A percentile compares a stretch with the other conserved stretches of the same genome.
Conservation (phyloP, 768 basidiomycete genomes). For the Russula sp. region DNA sequence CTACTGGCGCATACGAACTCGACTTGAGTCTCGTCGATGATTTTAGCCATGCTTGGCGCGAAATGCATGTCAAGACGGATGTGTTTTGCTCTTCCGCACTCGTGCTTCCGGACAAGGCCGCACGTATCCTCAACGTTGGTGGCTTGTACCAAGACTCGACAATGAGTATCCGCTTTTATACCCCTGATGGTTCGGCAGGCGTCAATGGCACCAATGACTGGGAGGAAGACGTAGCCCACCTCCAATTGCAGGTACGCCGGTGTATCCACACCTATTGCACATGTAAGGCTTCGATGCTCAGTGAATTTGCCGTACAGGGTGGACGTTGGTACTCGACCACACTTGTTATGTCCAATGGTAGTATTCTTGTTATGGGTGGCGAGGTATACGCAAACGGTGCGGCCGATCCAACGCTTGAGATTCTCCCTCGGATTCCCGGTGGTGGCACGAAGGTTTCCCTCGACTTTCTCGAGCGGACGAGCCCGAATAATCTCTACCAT, state of each 20-base stretch:
- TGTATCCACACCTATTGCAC: neutral
- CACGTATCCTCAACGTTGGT: slow-evolving; percentile 61
- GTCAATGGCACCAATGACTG: slow-evolving; percentile 75
- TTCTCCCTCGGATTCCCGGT: slow-evolving; percentile 63
- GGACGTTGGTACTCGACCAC: slow-evolving; percentile 74
- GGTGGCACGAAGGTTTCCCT: slow-evolving; percentile 59
- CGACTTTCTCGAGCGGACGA: slow-evolving; percentile 65
- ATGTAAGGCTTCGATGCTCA: neutral
- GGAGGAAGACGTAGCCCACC: slow-evolving; percentile 63
- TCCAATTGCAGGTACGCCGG: slow-evolving; percentile 56
- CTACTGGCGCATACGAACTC: slow-evolving; percentile 77
- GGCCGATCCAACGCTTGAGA: slow-evolving; percentile 66
- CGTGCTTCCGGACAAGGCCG: slow-evolving; percentile 71
- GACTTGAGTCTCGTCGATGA: slow-evolving; percentile 56
- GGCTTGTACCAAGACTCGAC: slow-evolving; percentile 74
- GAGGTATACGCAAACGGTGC: slow-evolving; percentile 67
- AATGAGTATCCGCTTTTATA: slow-evolving; percentile 68
- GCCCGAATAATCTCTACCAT: slow-evolving; percentile 83
- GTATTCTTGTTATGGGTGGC: slow-evolving; percentile 70
- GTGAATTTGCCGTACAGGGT: slow-evolving; percentile 37
- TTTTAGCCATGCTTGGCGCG: slow-evolving; percentile 58
- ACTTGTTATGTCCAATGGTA: slow-evolving; percentile 68
- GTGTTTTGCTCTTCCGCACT: slow-evolving; percentile 77
- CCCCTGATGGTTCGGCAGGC: slow-evolving; percentile 63
- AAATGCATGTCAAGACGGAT: slow-evolving; percentile 72